phyloP scores from a whole-genome alignment of 331 rosid genomes.

The Quercus tomentella region DNA sequence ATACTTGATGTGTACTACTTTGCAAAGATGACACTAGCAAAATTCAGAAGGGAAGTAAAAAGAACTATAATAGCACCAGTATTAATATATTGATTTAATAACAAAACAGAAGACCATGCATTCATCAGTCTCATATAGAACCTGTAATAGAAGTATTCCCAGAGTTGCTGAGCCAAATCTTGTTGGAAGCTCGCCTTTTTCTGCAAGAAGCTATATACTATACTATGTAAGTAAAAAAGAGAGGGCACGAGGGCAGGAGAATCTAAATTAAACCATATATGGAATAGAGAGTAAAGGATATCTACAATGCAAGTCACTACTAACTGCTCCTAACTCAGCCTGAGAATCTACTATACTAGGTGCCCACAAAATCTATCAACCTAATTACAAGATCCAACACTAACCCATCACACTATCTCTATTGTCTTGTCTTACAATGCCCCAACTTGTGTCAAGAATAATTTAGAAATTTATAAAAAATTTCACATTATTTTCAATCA shows the following conservation, averaged over 20 bases:
- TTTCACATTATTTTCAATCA: background rate
- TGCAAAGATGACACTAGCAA: constrained; percentile 12
- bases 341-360: background rate
- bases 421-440: background rate
- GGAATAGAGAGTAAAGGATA: too few species aligned
- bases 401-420: background rate
- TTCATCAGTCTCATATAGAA: constrained; percentile 27
- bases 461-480: background rate
- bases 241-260: too few species aligned
- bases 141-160: constrained; percentile 97
- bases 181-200: constrained; percentile 98
- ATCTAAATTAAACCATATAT: too few species aligned
- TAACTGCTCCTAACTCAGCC: too few species aligned
- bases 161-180: constrained; percentile 97
- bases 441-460: background rate
- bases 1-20: constrained; percentile 3
- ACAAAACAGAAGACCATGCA: background rate
- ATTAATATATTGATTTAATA: background rate
- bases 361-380: background rate
- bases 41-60: constrained; percentile 6
- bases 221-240: constrained; percentile 27
- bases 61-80: background rate
- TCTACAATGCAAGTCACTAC: too few species aligned
- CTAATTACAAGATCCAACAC: background rate
- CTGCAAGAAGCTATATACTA: constrained; percentile 90